Evolutionary conservation across 768 basidiomycete species (phyloP).

Genomic region (Lepiota brunneoincarnata): DNA sequence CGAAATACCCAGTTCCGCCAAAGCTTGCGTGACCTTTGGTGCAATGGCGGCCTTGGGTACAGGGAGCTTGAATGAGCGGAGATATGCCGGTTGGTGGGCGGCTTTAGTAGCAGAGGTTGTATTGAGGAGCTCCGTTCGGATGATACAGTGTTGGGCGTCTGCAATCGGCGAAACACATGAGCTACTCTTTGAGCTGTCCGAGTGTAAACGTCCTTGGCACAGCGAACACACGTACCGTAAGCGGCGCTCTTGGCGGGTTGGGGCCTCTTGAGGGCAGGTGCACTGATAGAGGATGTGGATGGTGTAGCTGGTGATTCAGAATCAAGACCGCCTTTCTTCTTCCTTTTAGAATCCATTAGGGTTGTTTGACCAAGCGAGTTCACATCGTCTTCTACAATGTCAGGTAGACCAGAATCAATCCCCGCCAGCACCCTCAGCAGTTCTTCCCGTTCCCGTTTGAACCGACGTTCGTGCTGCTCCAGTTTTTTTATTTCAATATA

Average conservation of each 20-base stretch:
- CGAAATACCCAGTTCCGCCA: constrained; percentile 74
- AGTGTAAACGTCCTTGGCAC: too few species aligned
- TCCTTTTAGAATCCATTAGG: constrained; percentile 57
- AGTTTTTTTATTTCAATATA: constrained; percentile 93
- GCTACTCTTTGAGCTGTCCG: too few species aligned
- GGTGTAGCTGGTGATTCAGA: constrained; percentile 52
- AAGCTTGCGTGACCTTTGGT: constrained; percentile 72
- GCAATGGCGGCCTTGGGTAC: constrained; percentile 71
- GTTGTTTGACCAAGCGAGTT: constrained; percentile 40
- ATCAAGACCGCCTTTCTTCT: constrained; percentile 43
- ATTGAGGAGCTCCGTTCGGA: constrained; percentile 56
- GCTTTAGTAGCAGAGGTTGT: constrained; percentile 65
- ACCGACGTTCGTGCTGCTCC: constrained; percentile 87
- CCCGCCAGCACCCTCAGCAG: constrained; percentile 81
- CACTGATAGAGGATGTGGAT: constrained; percentile 26
- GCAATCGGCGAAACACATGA: background rate
- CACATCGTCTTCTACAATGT: constrained; percentile 68
- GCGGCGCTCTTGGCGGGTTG: constrained; percentile 55
- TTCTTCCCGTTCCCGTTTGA: constrained; percentile 86
- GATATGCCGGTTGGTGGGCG: constrained; percentile 73
- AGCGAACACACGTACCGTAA: constrained; percentile 41
- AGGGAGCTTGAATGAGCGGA: constrained; percentile 87
- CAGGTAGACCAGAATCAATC: constrained; percentile 82
- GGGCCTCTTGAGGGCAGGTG: constrained; percentile 36
- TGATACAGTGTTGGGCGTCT: constrained; percentile 75